A percentile compares a stretch with the other conserved stretches of the same genome.
These are phyloP conservation scores for Xylariomycetidae sp. DNA, from an alignment of 2,329 filamentous ascomycete species.

Conservation along the genomic window DNA sequence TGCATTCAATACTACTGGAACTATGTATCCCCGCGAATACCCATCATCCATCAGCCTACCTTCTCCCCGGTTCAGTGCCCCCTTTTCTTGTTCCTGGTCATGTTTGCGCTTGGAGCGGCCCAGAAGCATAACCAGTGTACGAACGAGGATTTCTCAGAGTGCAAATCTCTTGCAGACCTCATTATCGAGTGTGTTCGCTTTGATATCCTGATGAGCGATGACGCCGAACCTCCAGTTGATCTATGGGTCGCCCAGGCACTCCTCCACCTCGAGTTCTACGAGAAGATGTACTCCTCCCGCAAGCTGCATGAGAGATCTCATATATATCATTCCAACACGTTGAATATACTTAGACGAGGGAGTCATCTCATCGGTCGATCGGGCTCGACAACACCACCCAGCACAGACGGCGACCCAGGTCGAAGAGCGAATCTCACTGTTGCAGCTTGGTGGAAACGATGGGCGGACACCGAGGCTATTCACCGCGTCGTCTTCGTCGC, in stretches of 20 bases:
- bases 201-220: constrained; percentile 75
- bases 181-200: constrained; percentile 70
- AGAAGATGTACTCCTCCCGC: constrained; percentile 85
- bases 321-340: constrained; percentile 80
- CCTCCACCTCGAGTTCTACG: constrained; percentile 77
- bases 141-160: constrained; percentile 42
- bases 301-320: constrained; percentile 81
- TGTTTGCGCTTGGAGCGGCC: constrained; percentile 78
- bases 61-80: constrained; percentile 77
- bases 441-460: constrained; percentile 68
- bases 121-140: constrained; percentile 63
- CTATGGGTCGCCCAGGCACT: constrained; percentile 86
- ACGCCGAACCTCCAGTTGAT: constrained; percentile 77
- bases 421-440: background rate
- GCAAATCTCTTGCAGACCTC: constrained; percentile 45
- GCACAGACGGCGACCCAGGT: constrained; percentile 28
- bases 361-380: constrained; percentile 79
- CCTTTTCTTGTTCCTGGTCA: constrained; percentile 69
- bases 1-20: constrained; percentile 87
- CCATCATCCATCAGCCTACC: constrained; percentile 82
- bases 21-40: constrained; percentile 76
- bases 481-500: constrained; percentile 81
- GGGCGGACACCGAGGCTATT: constrained; percentile 86
- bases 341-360: constrained; percentile 78
- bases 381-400: constrained; percentile 69